Evolutionary conservation across 768 basidiomycete genomes (phyloP).

Genomic region (Cystobasidium ongulense): DNA sequence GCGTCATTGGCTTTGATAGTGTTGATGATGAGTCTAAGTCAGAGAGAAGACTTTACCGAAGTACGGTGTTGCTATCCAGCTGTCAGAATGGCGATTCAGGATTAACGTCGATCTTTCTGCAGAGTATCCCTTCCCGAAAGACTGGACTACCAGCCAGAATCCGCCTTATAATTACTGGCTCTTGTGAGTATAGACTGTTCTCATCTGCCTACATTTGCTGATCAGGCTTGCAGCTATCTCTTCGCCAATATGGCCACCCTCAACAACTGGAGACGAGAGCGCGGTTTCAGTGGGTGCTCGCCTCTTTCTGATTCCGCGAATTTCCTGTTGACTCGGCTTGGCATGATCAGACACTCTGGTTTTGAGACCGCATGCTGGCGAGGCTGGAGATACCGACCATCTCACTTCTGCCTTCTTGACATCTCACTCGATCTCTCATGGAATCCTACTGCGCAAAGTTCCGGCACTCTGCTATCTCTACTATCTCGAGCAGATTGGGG

Average conservation of each 20-base stretch:
- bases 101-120: not conserved
- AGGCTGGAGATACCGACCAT: slow-evolving; percentile 97
- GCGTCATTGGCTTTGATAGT: slow-evolving; percentile 94
- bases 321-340: not conserved
- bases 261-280: slow-evolving; percentile 77
- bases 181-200: not conserved
- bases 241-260: slow-evolving; percentile 91
- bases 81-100: not conserved
- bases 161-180: slow-evolving; percentile 92
- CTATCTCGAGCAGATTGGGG: slow-evolving; percentile 76
- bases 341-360: slow-evolving; percentile 74
- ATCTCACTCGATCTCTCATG: slow-evolving; percentile 95
- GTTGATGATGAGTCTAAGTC: slow-evolving; percentile 96
- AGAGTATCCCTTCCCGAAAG: slow-evolving; percentile 52
- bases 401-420: slow-evolving; percentile 91
- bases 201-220: not conserved
- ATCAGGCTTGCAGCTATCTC: slow-evolving; percentile 84
- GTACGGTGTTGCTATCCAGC: slow-evolving; percentile 52
- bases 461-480: slow-evolving; percentile 94
- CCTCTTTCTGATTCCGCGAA: not conserved
- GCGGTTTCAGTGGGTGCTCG: slow-evolving; percentile 84
- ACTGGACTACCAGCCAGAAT: slow-evolving; percentile 82
- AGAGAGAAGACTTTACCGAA: slow-evolving; percentile 68
- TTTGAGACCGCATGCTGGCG: slow-evolving; percentile 90
- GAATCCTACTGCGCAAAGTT: slow-evolving; percentile 95